Conservation (phyloP, 2,329 filamentous ascomycete genomes). For the Trichoderma asperellum region DNA sequence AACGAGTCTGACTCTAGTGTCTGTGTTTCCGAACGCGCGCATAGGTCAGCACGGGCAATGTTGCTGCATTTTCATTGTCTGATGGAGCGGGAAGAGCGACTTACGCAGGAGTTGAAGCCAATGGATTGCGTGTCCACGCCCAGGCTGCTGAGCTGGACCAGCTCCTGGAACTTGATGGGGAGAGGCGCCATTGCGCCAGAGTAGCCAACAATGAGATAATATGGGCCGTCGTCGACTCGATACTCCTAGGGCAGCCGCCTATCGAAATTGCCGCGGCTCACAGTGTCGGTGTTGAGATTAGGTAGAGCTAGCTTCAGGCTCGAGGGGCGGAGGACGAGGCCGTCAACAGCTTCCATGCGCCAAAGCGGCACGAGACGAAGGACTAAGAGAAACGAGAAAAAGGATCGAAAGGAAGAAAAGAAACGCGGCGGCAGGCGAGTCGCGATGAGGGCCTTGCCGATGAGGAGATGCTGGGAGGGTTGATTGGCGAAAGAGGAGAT, state of each 20-base stretch:
- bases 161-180: constrained; percentile 92
- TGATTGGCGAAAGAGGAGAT: constrained; percentile 28
- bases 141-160: constrained; percentile 67
- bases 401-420: constrained; percentile 24
- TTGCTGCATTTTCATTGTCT: no score
- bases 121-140: constrained; percentile 59
- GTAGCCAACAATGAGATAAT: constrained; percentile 32
- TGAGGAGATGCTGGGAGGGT: constrained; percentile 34
- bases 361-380: constrained; percentile 37
- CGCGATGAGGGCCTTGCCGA: constrained; percentile 36
- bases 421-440: constrained; percentile 30
- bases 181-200: constrained; percentile 65
- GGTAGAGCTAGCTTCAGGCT: constrained; percentile 30
- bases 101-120: constrained; percentile 80
- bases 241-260: constrained; percentile 31
- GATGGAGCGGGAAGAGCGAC: constrained; percentile 38
- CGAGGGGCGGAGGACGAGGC: constrained; percentile 35
- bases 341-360: constrained; percentile 47
- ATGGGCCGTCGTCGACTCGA: constrained; percentile 29
- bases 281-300: constrained; percentile 29
- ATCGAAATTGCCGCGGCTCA: constrained; percentile 36
- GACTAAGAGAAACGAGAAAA: constrained; percentile 31
- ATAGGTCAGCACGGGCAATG: background rate
- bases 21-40: constrained; percentile 50
- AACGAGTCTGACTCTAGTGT: constrained; percentile 97